phyloP scores from a whole-genome alignment of 108 stramenopile species.

The Cylindrotheca fusiformis region DNA sequence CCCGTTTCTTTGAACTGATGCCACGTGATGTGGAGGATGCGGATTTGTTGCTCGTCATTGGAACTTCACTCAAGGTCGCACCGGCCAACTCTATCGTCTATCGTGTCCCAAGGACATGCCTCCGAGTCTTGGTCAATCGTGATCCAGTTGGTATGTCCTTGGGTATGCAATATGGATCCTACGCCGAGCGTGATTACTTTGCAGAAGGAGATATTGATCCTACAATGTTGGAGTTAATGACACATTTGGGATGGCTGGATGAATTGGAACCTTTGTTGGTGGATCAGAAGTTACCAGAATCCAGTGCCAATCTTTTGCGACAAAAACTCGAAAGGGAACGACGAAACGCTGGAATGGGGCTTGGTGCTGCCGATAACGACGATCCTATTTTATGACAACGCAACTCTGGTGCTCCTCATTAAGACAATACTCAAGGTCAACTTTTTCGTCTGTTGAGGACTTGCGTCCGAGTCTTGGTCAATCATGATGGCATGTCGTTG shows the following conservation, averaged over 20 bases:
- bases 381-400: too few relatives aligned
- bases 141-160: constrained; percentile 65
- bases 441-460: constrained; percentile 60
- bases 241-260: constrained; percentile 56
- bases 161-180: constrained; percentile 51
- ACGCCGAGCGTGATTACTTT: constrained; percentile 51
- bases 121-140: constrained; percentile 76
- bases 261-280: constrained; percentile 46
- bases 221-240: constrained; percentile 51
- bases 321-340: constrained; percentile 18
- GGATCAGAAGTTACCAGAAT: constrained; percentile 42
- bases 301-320: constrained; percentile 37
- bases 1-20: constrained; percentile 58
- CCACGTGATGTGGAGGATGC: constrained; percentile 55
- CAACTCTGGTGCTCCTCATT: constrained; percentile 70
- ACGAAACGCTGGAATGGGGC: too few relatives aligned
- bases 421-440: constrained; percentile 67
- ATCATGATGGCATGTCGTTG: constrained; percentile 67
- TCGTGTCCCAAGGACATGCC: constrained; percentile 50
- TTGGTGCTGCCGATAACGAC: too few relatives aligned
- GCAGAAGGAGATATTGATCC: constrained; percentile 55
- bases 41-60: constrained; percentile 76
- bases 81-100: constrained; percentile 79
- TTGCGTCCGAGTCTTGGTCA: constrained; percentile 68
- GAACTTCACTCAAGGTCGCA: constrained; percentile 64